phyloP scores from a whole-genome alignment of 2,329 filamentous ascomycete species.

The Paecilomyces variotii region DNA sequence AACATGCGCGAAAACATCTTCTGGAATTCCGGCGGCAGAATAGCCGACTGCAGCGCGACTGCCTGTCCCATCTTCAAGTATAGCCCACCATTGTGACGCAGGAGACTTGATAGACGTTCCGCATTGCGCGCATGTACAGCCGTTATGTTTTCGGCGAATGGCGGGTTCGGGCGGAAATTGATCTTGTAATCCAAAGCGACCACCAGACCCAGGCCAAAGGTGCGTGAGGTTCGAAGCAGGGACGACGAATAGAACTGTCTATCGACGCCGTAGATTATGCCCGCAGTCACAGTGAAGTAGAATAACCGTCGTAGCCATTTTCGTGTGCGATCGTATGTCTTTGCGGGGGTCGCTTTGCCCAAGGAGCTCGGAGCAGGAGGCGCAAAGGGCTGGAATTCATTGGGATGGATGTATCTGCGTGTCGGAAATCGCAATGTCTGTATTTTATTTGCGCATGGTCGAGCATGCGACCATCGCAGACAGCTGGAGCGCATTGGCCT shows the following conservation, averaged over 20 bases:
- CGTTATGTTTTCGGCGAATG: conserved; percentile 62
- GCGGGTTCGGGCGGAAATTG: conserved; percentile 79
- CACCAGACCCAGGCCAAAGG: conserved; percentile 69
- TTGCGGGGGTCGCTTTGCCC: conserved; percentile 62
- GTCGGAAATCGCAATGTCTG: conserved; percentile 7
- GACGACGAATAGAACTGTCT: conserved; percentile 69
- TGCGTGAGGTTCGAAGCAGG: conserved; percentile 68
- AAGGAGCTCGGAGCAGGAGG: conserved; percentile 75
- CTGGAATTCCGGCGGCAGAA: conserved; percentile 89
- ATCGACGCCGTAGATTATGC: conserved; percentile 61
- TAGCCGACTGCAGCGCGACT: conserved; percentile 94
- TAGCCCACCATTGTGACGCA: conserved; percentile 80
- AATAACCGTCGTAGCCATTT: conserved; percentile 72
- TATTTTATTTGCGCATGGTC: neutral
- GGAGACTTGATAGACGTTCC: conserved; percentile 69
- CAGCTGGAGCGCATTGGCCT: neutral
- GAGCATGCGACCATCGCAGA: neutral
- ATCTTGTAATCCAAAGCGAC: conserved; percentile 92
- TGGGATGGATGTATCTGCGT: conserved; percentile 24
- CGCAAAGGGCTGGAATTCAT: conserved; percentile 56
- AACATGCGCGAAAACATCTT: conserved; percentile 96
- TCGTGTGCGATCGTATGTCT: conserved; percentile 60
- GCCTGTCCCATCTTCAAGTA: conserved; percentile 98
- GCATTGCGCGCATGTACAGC: conserved; percentile 80
- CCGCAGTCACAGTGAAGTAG: conserved; percentile 52